These are phyloP conservation scores for Fabrea salina DNA, from an alignment of 169 alveolate species.

Conservation along the genomic window DNA sequence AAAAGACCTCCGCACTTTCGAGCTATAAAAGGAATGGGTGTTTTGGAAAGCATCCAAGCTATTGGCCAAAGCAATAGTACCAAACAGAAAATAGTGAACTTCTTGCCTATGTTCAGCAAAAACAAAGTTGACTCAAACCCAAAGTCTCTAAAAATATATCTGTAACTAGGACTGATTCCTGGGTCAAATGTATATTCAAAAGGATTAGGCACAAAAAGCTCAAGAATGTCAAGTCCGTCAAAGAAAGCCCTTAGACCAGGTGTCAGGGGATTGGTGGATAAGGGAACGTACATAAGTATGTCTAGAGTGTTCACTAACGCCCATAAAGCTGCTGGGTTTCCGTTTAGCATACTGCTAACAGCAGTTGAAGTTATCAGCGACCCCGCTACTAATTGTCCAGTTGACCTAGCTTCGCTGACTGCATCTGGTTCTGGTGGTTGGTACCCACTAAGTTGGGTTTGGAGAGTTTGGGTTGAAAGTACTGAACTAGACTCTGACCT, in stretches of 20 bases:
- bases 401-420: too few relatives aligned
- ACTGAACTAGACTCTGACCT: too few relatives aligned
- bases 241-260: not conserved
- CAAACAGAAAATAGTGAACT: not conserved
- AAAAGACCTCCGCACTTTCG: too few relatives aligned
- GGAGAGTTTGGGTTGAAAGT: too few relatives aligned
- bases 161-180: not conserved
- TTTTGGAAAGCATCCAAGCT: too few relatives aligned
- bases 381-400: too few relatives aligned
- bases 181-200: not conserved
- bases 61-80: too few relatives aligned
- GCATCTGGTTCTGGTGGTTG: too few relatives aligned
- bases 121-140: not conserved
- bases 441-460: too few relatives aligned
- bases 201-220: conserved; percentile 16
- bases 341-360: not conserved
- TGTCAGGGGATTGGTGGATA: not conserved
- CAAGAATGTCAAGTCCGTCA: too few relatives aligned
- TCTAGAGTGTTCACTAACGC: conserved; percentile 9
- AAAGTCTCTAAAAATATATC: not conserved
- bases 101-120: not conserved
- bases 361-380: too few relatives aligned
- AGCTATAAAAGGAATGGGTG: too few relatives aligned
- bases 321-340: conserved; percentile 27
- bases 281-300: not conserved